Base-by-base conservation (phyloP, 2,329 filamentous ascomycete genomes). In the Nectriaceae sp. region DNA sequence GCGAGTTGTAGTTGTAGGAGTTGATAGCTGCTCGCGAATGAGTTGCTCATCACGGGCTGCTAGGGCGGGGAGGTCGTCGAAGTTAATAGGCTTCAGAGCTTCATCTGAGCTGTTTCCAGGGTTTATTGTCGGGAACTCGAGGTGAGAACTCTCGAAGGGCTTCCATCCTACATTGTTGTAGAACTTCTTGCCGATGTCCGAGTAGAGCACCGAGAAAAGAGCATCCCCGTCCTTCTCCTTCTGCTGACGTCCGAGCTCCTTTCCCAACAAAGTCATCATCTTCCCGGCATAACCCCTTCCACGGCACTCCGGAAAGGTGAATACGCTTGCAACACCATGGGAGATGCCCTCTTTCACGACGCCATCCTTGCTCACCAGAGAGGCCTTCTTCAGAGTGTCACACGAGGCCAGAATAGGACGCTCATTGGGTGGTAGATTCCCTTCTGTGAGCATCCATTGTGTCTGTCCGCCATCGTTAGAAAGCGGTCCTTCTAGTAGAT, bases 261-360 rank as follows among this genome's bases (percentile, higher is more conserved):
- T 54, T 13, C 79, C 83, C 29, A 94, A 65, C 57, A 92, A 84
- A 36, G 69, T 67, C 67, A 92, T 80, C 85, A 94, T 92, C 46
- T 86, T 78, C 47, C 79, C 80, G 1, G 89, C 90, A 69, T 96
- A 96, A 18, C 89, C 88, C 56, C 78, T 79, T 4, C 87, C 85
- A 48, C 90, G 73, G 65, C 83, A 83, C 59, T 82, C 75, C 1
- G 82, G 78, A 35, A 83, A 79, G 4, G 85, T 90, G 66, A 86
- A 94, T n/a, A 95, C 90, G 51, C 86, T 89, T 13, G 85, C 89
- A 47, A 95, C 80, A 4, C 88, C 90, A 69, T 96, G 86, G 15
- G 83, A 82, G 10, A 83, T 72, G 2, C 78, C 81, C 39, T 89
- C 83, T 5, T 63, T 60, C 26, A 69, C 61, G 31, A 57, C 54